Percentiles rank a stretch among this genome's conserved stretches.
Conservation (phyloP, 306 rosid species). For the Prinsepia uniflora region DNA sequence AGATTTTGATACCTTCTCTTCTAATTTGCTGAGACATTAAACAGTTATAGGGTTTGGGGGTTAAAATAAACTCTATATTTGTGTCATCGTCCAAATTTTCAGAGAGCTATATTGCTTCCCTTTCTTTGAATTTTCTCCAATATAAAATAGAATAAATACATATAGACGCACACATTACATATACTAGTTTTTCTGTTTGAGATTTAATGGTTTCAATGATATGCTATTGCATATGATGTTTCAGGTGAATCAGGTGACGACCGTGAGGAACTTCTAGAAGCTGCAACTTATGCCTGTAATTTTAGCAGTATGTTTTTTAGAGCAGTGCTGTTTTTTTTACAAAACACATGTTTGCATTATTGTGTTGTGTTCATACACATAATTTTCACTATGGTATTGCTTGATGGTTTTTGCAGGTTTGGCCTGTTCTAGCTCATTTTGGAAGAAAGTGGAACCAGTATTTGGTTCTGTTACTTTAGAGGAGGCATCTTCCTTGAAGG, state of each 20-base stretch:
- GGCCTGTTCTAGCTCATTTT: slow-evolving; percentile 67
- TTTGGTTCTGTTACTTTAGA: slow-evolving; percentile 56
- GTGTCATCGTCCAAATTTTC: too few relatives aligned
- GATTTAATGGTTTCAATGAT: slow-evolving; percentile 15
- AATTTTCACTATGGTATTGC: slow-evolving; percentile 9
- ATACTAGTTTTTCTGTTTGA: neutral
- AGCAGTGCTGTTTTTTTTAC: slow-evolving; percentile 14
- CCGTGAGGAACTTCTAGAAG: slow-evolving; percentile 61
- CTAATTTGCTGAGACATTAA: neutral
- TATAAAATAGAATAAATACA: neutral
- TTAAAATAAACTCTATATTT: neutral
- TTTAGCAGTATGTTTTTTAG: slow-evolving; percentile 57
- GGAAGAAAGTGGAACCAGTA: slow-evolving; percentile 71
- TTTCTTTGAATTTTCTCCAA: neutral
- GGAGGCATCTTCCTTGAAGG: slow-evolving; percentile 52
- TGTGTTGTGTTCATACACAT: neutral
- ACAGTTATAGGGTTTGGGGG: neutral
- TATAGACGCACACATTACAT: neutral
- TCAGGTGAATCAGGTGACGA: slow-evolving; percentile 72
- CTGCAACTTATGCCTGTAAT: slow-evolving; percentile 66
- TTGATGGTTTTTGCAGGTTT: slow-evolving; percentile 43
- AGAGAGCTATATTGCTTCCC: neutral
- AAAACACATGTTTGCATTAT: neutral
- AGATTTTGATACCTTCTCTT: neutral
- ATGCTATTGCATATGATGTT: slow-evolving; percentile 28